phyloP scores from a whole-genome alignment of 2,329 filamentous ascomycete genomes.

The Fusarium zealandicum region DNA sequence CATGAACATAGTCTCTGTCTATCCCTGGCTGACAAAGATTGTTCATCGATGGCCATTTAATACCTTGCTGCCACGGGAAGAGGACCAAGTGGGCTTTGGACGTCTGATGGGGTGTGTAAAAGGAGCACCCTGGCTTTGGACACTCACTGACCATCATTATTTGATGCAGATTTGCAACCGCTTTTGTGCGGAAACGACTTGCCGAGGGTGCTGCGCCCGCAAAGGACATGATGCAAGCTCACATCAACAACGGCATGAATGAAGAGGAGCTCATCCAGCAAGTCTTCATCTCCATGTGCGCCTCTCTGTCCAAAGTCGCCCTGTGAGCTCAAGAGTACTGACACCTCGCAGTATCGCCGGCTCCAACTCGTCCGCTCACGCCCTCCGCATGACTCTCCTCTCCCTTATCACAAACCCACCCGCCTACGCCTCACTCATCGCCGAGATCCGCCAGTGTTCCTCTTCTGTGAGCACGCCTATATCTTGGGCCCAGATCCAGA shows the following conservation, averaged over 20 bases:
- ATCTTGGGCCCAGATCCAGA: conserved; percentile 56
- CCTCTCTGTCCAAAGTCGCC: background rate
- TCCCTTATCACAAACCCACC: conserved; percentile 56
- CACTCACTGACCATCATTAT: background rate
- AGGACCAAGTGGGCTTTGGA: conserved; percentile 50
- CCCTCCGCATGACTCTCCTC: conserved; percentile 59
- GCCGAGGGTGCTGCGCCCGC: conserved; percentile 27
- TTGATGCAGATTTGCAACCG: conserved; percentile 24
- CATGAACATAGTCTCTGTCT: conserved; percentile 48
- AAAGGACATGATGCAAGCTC: conserved; percentile 51
- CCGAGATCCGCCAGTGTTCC: conserved; percentile 55
- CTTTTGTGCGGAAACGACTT: conserved; percentile 34
- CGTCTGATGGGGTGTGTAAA: conserved; percentile 47
- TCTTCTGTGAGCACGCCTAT: conserved; percentile 48
- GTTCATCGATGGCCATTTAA: conserved; percentile 49
- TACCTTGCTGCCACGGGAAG: conserved; percentile 46
- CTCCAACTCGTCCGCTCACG: conserved; percentile 65
- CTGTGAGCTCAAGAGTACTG: background rate
- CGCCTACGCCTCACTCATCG: conserved; percentile 50
- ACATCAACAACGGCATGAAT: conserved; percentile 48
- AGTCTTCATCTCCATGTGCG: conserved; percentile 50
- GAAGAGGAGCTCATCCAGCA: conserved; percentile 49
- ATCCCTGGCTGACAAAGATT: conserved; percentile 47
- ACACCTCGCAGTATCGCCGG: conserved; percentile 58
- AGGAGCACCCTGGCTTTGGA: background rate